Percentiles rank a stretch among this genome's conserved stretches.
phyloP scores from a whole-genome alignment of 1,139 yeast species.

The Suhomyces terraborum region DNA sequence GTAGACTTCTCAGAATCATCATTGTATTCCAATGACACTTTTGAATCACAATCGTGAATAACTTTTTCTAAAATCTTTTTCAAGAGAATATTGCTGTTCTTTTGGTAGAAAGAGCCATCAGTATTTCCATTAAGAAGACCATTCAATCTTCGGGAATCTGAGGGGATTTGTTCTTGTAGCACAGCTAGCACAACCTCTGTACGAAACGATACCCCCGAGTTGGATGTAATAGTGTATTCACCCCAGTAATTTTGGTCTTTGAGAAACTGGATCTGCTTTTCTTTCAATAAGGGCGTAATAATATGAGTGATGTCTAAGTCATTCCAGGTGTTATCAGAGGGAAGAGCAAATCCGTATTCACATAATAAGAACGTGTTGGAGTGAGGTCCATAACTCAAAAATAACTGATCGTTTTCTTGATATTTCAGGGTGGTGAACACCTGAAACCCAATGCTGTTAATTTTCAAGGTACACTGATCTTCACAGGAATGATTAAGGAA shows the following conservation, averaged over 20 bases:
- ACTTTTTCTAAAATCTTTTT: constrained; percentile 35
- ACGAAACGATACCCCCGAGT: constrained; percentile 64
- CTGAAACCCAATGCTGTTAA: constrained; percentile 52
- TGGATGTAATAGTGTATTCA: constrained; percentile 64
- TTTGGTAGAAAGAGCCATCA: constrained; percentile 47
- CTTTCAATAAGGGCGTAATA: constrained; percentile 38
- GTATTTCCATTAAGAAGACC: constrained; percentile 32
- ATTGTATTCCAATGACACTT: constrained; percentile 20
- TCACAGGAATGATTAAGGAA: constrained; percentile 73
- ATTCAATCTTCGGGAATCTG: constrained; percentile 29
- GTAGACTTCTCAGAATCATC: constrained; percentile 19
- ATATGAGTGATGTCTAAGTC: constrained; percentile 60
- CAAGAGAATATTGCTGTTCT: constrained; percentile 31
- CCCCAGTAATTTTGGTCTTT: constrained; percentile 59
- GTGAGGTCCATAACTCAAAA: constrained; percentile 84
- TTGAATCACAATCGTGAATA: constrained; percentile 24
- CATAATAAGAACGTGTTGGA: constrained; percentile 75
- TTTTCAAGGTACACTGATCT: constrained; percentile 54
- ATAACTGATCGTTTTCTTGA: constrained; percentile 56
- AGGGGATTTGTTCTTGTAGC: constrained; percentile 47
- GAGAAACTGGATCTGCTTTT: constrained; percentile 47
- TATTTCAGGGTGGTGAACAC: constrained; percentile 46
- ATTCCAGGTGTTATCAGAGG: constrained; percentile 60
- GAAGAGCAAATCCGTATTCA: constrained; percentile 81
- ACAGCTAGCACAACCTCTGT: constrained; percentile 75